Evolutionary conservation across 768 basidiomycete species (phyloP), one percentile per base, ranked within the genome.

Genomic region (Termitomyces sp.): DNA sequence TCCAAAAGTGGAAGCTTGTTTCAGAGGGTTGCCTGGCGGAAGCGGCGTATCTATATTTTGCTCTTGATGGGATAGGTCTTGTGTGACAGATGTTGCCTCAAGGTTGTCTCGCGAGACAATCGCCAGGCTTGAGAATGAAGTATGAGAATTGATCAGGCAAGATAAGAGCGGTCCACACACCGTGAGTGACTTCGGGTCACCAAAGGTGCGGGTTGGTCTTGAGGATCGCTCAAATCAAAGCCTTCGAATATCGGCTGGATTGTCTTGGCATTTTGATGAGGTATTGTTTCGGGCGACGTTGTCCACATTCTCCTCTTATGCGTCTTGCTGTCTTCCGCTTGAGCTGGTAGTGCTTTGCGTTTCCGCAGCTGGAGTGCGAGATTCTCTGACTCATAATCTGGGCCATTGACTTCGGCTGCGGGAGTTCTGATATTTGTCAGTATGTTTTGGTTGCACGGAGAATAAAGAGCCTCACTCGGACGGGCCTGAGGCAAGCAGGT

Each of bases 301-400:
- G 18, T n/a, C 22, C 9, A 40, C 22, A 35, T 54, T 23, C 33
- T 46, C 43, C 41, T 54, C 44, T 60, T 54, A 18, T 31, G 56
- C 23, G 49, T 44, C 18, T 22, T 43, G 5, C 2, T 16, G 22
- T 53, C 47, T 22, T 49, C 44, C n/a, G 12, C n/a, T 42, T 47
- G 47, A 40, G 29, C 5, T 10, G 20, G 13, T 35, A 20, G 18
- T 10, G 39, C 25, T 52, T 56, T 60, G 42, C 58, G 58, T 53
- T 57, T 60, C 13, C 22, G 38, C 13, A 31, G n/a, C 45, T 56
- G 51, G 43, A 49, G 38, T 40, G 23, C 4, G 23, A 6, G 2
- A 12, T 50, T 27, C 12, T 48, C 23, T 25, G 27, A 16, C 5
- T 42, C 11, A 9, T 52, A 13, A 4, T 23, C 12, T 29, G 10